Base-by-base conservation (phyloP, 345 rosid genomes). In the Citrus medica region DNA sequence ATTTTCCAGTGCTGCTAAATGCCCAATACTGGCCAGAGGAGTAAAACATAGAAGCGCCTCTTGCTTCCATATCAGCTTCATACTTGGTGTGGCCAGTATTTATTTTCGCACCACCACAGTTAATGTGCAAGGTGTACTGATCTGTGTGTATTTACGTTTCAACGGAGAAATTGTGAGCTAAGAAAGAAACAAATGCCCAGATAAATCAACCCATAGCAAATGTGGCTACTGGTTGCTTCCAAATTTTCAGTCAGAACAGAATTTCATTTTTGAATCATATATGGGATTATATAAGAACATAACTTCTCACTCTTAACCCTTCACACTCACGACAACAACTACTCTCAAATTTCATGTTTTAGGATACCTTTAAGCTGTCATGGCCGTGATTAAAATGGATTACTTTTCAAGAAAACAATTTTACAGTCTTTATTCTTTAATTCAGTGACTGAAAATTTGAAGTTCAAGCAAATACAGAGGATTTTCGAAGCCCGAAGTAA, bases 1-100 rank as follows among this genome's bases (percentile, higher is more conserved):
- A 95, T 88, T 91, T 88, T 67, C 98, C 98, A 0, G 93, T 95
- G 87, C 94, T 95, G 86, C 98, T 95, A 51, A 88, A 84, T 80
- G 90, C 97, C 98, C 98, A 93, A 67, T 85, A 81, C 69, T 84
- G 85, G 67, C 84, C 78, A 60, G 83, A 81, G 59, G 17, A 10
- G 78, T 79, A 76, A 79, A 77, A 90, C 91, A 84, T 88, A 14
- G 98, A 90, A 81, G 98, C 93, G 46, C 98, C 98, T 84, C 87
- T 88, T n/a, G 80, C 42, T 51, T 87, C 91, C 25, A 27, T 21
- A 83, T 95, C 98, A 76, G 87, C 85, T 70, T 90, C 89, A 37
- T 90, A 93, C 55, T 76, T 83, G 79, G 64, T 79, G 12, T 42
- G 80, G 51, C 76, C 84, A 33, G 75, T 79, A 30, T 32, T 82